Conservation (phyloP, 176 grass and related monocot genomes). For the Ensete glaucum region DNA sequence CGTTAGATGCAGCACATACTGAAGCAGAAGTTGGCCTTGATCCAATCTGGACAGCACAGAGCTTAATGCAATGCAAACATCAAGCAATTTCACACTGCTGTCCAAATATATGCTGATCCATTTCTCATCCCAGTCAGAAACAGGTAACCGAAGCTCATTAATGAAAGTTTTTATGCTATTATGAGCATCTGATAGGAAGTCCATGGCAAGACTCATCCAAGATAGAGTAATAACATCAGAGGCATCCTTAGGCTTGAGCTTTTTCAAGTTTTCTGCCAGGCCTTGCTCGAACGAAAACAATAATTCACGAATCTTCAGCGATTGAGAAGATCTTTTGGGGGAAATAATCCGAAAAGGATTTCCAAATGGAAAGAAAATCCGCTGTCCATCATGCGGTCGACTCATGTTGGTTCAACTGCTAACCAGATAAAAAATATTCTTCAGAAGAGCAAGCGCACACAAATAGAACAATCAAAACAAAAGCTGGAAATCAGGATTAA, state of each 20-base stretch:
- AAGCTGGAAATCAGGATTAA: background rate
- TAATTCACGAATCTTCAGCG: conserved; percentile 35
- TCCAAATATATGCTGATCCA: conserved; percentile 89
- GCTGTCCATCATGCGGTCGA: conserved; percentile 38
- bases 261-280: conserved; percentile 53
- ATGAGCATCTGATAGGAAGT: conserved; percentile 42
- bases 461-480: background rate
- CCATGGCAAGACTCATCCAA: conserved; percentile 61
- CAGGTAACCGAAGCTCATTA: conserved; percentile 60
- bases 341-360: conserved; percentile 57
- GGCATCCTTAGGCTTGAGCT: conserved; percentile 42
- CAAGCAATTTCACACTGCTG: conserved; percentile 68
- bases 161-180: conserved; percentile 44
- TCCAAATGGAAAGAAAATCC: conserved; percentile 42
- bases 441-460: background rate
- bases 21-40: conserved; percentile 59
- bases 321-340: conserved; percentile 33
- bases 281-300: conserved; percentile 53
- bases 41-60: conserved; percentile 63
- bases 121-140: conserved; percentile 80
- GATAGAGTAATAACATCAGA: conserved; percentile 48
- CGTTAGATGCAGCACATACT: conserved; percentile 54
- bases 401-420: conserved; percentile 52
- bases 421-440: background rate
- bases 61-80: conserved; percentile 50